Conservation (phyloP, 306 rosid genomes). For the Quercus aquifolioides region DNA sequence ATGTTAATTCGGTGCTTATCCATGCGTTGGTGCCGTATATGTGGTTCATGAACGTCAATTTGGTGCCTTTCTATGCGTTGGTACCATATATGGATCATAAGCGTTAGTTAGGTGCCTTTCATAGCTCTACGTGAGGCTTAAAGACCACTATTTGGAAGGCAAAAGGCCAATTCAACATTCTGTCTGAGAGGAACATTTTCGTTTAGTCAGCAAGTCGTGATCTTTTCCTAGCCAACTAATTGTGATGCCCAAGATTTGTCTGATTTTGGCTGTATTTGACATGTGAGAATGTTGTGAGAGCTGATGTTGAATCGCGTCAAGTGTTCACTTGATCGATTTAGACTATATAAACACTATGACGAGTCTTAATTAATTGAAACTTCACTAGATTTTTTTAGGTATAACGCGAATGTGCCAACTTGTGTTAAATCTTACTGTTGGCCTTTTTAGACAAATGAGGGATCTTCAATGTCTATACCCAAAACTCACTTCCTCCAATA, state of each 20-base stretch:
- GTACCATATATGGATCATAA: neutral
- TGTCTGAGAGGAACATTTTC: neutral
- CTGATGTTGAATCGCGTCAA: fast-evolving
- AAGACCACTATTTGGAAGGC: neutral
- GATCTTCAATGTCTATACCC: no score
- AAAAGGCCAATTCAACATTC: neutral
- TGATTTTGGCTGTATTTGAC: no score
- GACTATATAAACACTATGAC: no score
- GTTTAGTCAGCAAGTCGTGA: neutral
- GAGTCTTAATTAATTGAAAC: no score
- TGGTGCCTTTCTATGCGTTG: neutral
- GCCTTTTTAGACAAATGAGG: no score
- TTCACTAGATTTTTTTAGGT: no score
- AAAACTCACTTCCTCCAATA: no score
- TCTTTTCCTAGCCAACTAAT: neutral
- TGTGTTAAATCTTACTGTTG: no score
- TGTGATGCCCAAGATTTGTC: no score
- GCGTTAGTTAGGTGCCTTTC: neutral
- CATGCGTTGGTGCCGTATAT: neutral
- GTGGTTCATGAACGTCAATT: neutral
- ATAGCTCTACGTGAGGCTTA: neutral
- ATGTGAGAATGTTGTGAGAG: no score
- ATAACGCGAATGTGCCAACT: no score
- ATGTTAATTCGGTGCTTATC: neutral
- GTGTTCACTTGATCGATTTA: no score